A percentile compares a stretch with the other conserved stretches of the same genome.
phyloP scores from a whole-genome alignment of 1,284 basidiomycete species.

The Ganoderma lingzhi region DNA sequence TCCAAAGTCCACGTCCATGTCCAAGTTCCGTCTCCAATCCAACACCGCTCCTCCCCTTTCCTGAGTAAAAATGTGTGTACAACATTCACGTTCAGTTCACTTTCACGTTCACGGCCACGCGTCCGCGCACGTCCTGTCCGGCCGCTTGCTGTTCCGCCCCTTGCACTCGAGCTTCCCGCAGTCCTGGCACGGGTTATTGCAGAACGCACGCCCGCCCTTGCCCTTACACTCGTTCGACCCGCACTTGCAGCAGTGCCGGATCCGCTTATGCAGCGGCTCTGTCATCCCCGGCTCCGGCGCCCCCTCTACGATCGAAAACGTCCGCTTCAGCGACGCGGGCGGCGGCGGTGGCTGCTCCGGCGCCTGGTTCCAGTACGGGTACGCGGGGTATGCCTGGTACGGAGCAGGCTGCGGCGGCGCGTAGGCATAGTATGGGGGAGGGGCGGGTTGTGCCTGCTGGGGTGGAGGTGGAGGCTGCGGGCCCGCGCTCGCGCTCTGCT shows the following conservation, averaged over 20 bases:
- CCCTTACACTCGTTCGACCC: constrained; percentile 80
- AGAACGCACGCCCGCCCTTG: constrained; percentile 75
- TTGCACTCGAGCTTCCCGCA: constrained; percentile 77
- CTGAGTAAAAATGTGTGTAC: neutral
- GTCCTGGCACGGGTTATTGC: constrained; percentile 75
- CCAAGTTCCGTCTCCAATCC: neutral
- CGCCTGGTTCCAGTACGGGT: constrained; percentile 29
- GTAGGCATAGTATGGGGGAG: constrained; percentile 37
- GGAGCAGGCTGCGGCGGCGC: constrained; percentile 29
- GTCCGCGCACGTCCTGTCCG: constrained; percentile 73
- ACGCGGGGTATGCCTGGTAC: constrained; percentile 40
- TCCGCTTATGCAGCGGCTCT: constrained; percentile 49
- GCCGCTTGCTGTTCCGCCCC: constrained; percentile 75
- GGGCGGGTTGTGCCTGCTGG: constrained; percentile 19
- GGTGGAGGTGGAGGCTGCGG: constrained; percentile 27
- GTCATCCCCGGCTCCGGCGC: constrained; percentile 33
- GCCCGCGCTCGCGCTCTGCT: constrained; percentile 18
- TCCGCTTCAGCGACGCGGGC: constrained; percentile 38
- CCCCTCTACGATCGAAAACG: constrained; percentile 40
- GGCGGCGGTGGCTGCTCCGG: constrained; percentile 14
- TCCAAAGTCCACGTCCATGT: neutral
- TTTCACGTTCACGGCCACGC: constrained; percentile 53
- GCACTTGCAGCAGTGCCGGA: constrained; percentile 72
- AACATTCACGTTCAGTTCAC: neutral
- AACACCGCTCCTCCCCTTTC: neutral